Base-by-base conservation (phyloP, 305 asterid species). In the Fraxinus nigra region DNA sequence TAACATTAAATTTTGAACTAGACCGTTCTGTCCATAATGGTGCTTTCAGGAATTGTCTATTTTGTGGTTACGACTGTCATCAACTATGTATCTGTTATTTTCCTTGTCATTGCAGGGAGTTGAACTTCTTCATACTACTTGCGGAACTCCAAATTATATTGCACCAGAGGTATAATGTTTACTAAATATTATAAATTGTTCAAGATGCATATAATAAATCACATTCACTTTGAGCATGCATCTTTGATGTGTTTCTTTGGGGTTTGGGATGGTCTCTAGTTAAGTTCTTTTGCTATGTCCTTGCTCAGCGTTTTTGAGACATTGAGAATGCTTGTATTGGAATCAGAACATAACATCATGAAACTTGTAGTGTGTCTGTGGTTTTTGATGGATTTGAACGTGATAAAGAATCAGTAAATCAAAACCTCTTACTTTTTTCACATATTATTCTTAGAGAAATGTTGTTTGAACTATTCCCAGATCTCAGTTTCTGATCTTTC, bases 131-230 rank as follows among this genome's bases (percentile, higher is more conserved):
- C 94, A 96, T 88, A 96, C 98, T 78, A 91, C 98, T 82, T 96
- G 99, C 20, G 99, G 99, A 72, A 96, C 98, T 87, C 99, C 99
- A 88, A 93, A 92, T 88, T 94, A 93, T 90, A 90, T 94, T 88
- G 99, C 99, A 35, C 98, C 98, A 24, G 98, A 94, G 99, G 98
- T 94, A 90, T 80, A 74, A 20, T 67, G 35, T 79, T 78, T 72
- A 22, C 35, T 65, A 54, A 37, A 51, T 83, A 46, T 84, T 82
- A 37, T 70, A 76, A 54, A 33, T 79, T 75, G 37, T 65, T 78
- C 38, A 40, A 80, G 76, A 72, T n/a, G 67, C 56, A 24, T 40
- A 34, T 61, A 32, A 14, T 6, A 7, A 78, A 28, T 24, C 11
- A 34, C 73, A 59, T 76, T 37, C 40, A 82, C 73, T 78, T 75